Percentiles rank a stretch among this genome's conserved stretches.
Conservation (phyloP, 345 rosid species). For the Hevea brasiliensis region DNA sequence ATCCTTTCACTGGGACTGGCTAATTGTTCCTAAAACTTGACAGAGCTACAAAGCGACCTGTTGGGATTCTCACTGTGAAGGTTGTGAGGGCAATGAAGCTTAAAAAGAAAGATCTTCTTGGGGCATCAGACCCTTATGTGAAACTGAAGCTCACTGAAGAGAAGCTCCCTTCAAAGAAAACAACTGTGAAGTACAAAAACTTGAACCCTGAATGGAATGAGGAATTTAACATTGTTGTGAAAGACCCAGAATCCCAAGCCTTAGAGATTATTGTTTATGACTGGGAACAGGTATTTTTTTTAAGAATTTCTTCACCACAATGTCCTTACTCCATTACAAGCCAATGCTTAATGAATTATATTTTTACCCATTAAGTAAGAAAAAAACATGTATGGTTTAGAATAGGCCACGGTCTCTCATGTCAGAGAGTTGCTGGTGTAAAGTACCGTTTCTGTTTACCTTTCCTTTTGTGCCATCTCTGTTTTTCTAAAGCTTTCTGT, state of each 20-base stretch:
- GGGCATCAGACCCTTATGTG: conserved; percentile 93
- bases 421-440: not conserved
- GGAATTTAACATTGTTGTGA: conserved; percentile 67
- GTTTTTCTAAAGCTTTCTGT: not conserved
- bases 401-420: not conserved
- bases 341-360: not conserved
- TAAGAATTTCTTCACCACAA: not conserved
- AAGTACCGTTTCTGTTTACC: conserved; percentile 2
- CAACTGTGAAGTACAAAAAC: conserved; percentile 81
- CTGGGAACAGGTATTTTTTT: conserved; percentile 77
- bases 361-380: no score
- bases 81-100: conserved; percentile 72
- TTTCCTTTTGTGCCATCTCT: not conserved
- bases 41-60: conserved; percentile 87
- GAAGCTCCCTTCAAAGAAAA: conserved; percentile 75
- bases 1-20: not conserved
- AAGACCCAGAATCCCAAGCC: conserved; percentile 75
- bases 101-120: conserved; percentile 84
- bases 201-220: conserved; percentile 99
- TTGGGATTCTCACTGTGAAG: conserved; percentile 82
- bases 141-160: conserved; percentile 84
- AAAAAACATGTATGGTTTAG: not conserved
- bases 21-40: conserved; percentile 11
- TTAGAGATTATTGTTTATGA: conserved; percentile 67
- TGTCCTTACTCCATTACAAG: not conserved